Base-by-base conservation (phyloP, 345 rosid species). In the Eutrema japonicum region DNA sequence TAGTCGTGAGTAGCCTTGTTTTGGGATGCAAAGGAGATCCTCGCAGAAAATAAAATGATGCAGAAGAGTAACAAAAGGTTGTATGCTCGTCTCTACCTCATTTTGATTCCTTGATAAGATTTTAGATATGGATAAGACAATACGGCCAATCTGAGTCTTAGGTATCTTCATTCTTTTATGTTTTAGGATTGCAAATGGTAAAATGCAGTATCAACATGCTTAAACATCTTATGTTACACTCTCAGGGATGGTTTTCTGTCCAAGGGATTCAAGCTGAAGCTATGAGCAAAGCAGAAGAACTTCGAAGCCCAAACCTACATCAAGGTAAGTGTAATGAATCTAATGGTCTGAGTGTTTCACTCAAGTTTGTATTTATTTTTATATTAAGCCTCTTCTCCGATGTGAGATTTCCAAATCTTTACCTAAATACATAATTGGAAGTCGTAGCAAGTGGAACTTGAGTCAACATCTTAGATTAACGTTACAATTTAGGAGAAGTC, bases 1-100 rank as follows among this genome's bases (percentile, higher is more conserved):
- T 76, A 27, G 68, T 68, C 18, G 79, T 81, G 46, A 78, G 62
- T 50, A 85, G 85, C 80, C 91, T 87, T 41, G 79, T 83, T 62
- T 57, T 83, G 8, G 70, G 42, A 30, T 42, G 59, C 35, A 16
- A 56, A 68, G 77, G 60, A 68, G 72, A 45, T 61, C n/a, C n/a
- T n/a, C n/a, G n/a, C n/a, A 11, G 72, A 71, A 30, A 45, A 57
- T n/a, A 49, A 27, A 30, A 51, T n/a, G 56, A 16, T 27, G 49
- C 53, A n/a, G 45, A 26, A 56, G 35, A 32, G 33, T 35, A 78
- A 67, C 27, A 79, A 70, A 62, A 80, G 81, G 85, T 81, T 35
- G 6, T 13, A 13, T 14, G 8, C 27, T 43, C 52, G n/a, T 62
- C 40, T 61, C 18, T 61, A 41, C 22, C 50, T 38, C 16, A 16